Conservation (phyloP, 2,329 filamentous ascomycete genomes). For the Didymella sp. region DNA sequence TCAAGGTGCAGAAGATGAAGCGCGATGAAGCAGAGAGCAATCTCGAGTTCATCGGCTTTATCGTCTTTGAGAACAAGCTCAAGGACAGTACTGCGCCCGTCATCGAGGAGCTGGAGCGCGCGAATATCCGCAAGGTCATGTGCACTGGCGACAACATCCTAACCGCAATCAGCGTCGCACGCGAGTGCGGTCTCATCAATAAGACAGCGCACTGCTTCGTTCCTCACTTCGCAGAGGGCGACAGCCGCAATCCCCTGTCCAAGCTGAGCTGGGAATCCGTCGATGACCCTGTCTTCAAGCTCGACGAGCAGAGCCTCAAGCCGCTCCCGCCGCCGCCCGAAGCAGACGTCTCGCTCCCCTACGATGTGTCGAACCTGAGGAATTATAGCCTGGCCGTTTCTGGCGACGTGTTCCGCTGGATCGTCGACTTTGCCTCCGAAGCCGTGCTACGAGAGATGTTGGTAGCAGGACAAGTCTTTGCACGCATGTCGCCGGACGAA, state of each 20-base stretch:
- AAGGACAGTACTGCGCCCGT: slow-evolving; percentile 85
- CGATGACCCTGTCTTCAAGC: slow-evolving; percentile 78
- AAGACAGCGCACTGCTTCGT: slow-evolving; percentile 88
- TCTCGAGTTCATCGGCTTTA: slow-evolving; percentile 91
- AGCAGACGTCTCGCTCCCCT: slow-evolving; percentile 82
- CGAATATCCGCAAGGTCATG: slow-evolving; percentile 91
- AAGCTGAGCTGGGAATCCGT: slow-evolving; percentile 90
- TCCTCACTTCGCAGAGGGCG: slow-evolving; percentile 83
- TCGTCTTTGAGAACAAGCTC: slow-evolving; percentile 98
- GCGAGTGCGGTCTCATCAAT: slow-evolving; percentile 85
- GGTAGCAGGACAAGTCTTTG: slow-evolving; percentile 89
- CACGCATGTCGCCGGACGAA: slow-evolving; percentile 98
- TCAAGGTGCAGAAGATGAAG: slow-evolving; percentile 93
- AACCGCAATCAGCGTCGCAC: slow-evolving; percentile 92
- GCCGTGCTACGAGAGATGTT: slow-evolving; percentile 86
- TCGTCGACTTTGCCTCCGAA: slow-evolving; percentile 87
- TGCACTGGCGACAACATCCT: slow-evolving; percentile 98
- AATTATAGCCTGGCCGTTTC: slow-evolving; percentile 90
- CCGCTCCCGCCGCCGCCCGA: slow-evolving; percentile 75
- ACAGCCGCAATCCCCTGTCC: slow-evolving; percentile 74
- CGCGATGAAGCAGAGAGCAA: slow-evolving; percentile 82
- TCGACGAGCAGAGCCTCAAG: slow-evolving; percentile 82
- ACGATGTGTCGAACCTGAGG: slow-evolving; percentile 78
- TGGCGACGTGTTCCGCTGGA: slow-evolving; percentile 96
- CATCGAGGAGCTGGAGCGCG: slow-evolving; percentile 79